phyloP scores from a whole-genome alignment of 495 filamentous ascomycete genomes.

The Halenospora varia region DNA sequence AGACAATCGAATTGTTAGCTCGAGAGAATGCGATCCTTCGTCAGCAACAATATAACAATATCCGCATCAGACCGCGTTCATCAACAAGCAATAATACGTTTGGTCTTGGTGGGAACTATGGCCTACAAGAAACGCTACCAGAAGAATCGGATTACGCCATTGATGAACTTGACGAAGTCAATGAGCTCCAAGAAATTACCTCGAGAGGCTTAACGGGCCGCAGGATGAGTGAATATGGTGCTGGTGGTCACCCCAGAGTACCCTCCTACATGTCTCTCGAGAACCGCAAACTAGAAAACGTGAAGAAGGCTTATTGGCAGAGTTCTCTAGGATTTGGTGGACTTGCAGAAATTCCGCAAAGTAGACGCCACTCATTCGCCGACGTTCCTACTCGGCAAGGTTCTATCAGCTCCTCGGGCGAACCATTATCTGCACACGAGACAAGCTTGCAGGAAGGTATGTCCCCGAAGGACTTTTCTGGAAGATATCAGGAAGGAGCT shows the following conservation, averaged over 20 bases:
- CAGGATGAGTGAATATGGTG: slow-evolving; percentile 61
- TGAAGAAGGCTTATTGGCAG: slow-evolving; percentile 84
- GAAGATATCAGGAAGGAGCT: slow-evolving; percentile 18
- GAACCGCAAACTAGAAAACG: slow-evolving; percentile 69
- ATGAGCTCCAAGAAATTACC: slow-evolving; percentile 49
- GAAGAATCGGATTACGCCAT: slow-evolving; percentile 69
- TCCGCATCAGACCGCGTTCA: slow-evolving; percentile 59
- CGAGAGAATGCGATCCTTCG: slow-evolving; percentile 69
- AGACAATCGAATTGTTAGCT: slow-evolving; percentile 68
- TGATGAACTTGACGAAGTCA: slow-evolving; percentile 64
- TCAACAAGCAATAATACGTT: slow-evolving; percentile 48
- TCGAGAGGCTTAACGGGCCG: slow-evolving; percentile 48
- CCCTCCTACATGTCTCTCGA: slow-evolving; percentile 56
- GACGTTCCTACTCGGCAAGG: slow-evolving; percentile 68
- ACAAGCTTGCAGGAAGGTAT: slow-evolving; percentile 17
- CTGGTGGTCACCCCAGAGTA: slow-evolving; percentile 48
- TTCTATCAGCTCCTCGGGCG: slow-evolving; percentile 62
- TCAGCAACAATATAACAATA: slow-evolving; percentile 57
- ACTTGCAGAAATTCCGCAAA: slow-evolving; percentile 69
- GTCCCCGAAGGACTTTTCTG: slow-evolving; percentile 16
- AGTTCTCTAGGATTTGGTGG: slow-evolving; percentile 78
- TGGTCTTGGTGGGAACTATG: slow-evolving; percentile 54
- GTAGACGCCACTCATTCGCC: slow-evolving; percentile 96
- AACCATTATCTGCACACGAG: slow-evolving; percentile 36
- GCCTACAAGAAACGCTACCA: slow-evolving; percentile 57